These are phyloP conservation scores for Picochlorum sp. DNA, from an alignment of 139 green algal species.

Conservation along the genomic window DNA sequence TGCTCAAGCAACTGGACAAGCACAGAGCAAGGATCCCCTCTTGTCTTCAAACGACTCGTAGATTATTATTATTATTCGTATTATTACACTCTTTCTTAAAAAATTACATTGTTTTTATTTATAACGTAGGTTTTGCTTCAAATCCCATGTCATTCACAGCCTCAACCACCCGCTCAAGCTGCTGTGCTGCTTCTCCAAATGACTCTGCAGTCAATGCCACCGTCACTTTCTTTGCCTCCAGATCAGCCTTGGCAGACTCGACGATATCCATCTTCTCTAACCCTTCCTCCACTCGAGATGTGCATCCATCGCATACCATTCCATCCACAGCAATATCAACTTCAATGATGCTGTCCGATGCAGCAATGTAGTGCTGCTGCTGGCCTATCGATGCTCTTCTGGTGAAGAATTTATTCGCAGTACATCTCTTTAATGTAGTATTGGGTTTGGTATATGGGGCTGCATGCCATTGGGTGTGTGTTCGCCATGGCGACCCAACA, in stretches of 20 bases:
- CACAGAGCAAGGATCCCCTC: neutral
- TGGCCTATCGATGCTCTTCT: too few species aligned
- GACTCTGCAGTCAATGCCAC: neutral
- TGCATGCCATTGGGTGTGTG: too few species aligned
- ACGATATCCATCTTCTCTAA: slow-evolving; percentile 21
- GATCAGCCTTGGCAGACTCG: slow-evolving; percentile 28
- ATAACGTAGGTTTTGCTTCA: slow-evolving; percentile 30
- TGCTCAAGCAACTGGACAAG: neutral
- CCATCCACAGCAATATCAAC: slow-evolving; percentile 28
- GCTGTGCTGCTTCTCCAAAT: slow-evolving; percentile 15
- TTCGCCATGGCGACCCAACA: too few species aligned
- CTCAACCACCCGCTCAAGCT: slow-evolving; percentile 26
- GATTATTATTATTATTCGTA: too few species aligned
- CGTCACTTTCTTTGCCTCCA: slow-evolving; percentile 29
- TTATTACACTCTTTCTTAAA: too few species aligned
- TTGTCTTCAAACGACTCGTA: neutral
- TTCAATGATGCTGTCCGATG: neutral
- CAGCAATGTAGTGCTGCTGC: neutral
- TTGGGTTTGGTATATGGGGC: too few species aligned
- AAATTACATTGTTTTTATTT: neutral
- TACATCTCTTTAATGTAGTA: too few species aligned
- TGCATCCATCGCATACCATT: slow-evolving; percentile 42
- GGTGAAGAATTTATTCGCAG: too few species aligned
- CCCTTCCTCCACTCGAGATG: slow-evolving; percentile 26
- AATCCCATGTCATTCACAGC: slow-evolving; percentile 39